These are phyloP conservation scores for Euphorbia celastroides DNA, from an alignment of 441 rosid genomes.

Conservation along the genomic window DNA sequence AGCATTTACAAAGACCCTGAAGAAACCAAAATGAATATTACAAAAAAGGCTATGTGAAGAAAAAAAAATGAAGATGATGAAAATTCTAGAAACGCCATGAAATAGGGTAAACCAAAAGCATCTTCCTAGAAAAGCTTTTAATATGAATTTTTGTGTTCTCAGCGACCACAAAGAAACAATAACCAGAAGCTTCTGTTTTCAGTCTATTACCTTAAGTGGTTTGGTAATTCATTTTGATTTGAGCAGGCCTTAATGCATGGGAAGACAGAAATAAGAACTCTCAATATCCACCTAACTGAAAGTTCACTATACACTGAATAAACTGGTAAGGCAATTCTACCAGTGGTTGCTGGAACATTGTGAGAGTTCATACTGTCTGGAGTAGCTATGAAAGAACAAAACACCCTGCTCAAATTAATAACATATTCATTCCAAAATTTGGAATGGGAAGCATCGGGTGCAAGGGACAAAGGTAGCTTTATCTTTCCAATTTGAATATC, in stretches of 20 bases:
- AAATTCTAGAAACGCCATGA: conserved; percentile 4
- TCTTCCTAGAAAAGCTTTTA: conserved; percentile 2
- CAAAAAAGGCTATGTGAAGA: conserved; percentile 7
- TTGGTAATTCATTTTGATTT: conserved; percentile 52
- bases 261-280: conserved; percentile 60
- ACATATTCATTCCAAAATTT: conserved; percentile 54
- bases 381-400: conserved; percentile 57
- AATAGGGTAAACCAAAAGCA: conserved; percentile 14
- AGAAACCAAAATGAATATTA: conserved; percentile 11
- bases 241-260: conserved; percentile 72
- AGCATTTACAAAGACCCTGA: conserved; percentile 49
- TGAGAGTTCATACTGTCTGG: conserved; percentile 40
- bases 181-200: conserved; percentile 4
- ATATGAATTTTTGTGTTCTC: neutral
- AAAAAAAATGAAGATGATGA: neutral
- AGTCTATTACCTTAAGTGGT: conserved; percentile 45
- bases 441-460: conserved; percentile 31
- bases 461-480: conserved; percentile 27
- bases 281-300: conserved; percentile 66
- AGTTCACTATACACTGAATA: conserved; percentile 59
- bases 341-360: conserved; percentile 27
- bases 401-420: conserved; percentile 46
- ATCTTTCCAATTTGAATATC: conserved; percentile 26
- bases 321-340: conserved; percentile 33
- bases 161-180: conserved; percentile 3